These are phyloP conservation scores for Diutina pseudorugosa DNA, from an alignment of 1,139 yeast genomes.

Conservation along the genomic window DNA sequence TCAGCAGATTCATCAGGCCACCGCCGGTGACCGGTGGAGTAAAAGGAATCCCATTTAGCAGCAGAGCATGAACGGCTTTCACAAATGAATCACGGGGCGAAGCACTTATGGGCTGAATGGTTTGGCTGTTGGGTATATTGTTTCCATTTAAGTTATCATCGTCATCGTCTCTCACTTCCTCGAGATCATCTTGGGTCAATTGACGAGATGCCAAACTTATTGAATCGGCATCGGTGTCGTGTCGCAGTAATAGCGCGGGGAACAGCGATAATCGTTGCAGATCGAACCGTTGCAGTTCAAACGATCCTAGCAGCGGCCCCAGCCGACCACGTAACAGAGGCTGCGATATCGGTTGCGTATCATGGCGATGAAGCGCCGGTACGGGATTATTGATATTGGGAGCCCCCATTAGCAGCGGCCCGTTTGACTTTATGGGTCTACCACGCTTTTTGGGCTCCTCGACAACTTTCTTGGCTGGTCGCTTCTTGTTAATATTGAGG, in stretches of 20 bases:
- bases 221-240: conserved; percentile 32
- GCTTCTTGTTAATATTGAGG: conserved; percentile 20
- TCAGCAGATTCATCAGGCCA: neutral
- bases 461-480: conserved; percentile 14
- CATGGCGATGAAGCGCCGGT: neutral
- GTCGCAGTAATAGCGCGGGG: conserved; percentile 12
- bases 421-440: conserved; percentile 22
- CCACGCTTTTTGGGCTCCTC: conserved; percentile 29
- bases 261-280: neutral
- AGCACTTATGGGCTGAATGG: neutral
- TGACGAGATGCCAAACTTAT: conserved; percentile 12
- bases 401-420: neutral
- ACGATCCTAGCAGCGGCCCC: neutral
- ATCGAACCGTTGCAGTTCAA: neutral
- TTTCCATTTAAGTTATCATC: conserved; percentile 9
- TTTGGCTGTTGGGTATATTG: neutral
- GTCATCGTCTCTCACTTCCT: conserved; percentile 22
- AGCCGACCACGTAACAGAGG: neutral
- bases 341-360: neutral
- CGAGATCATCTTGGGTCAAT: neutral
- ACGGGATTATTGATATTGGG: neutral
- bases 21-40: neutral
- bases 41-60: neutral
- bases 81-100: conserved; percentile 1
- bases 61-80: neutral